Evolutionary conservation across 1,139 yeast species (phyloP), one percentile per base, ranked within the genome.

Genomic region (Pichia sp.): DNA sequence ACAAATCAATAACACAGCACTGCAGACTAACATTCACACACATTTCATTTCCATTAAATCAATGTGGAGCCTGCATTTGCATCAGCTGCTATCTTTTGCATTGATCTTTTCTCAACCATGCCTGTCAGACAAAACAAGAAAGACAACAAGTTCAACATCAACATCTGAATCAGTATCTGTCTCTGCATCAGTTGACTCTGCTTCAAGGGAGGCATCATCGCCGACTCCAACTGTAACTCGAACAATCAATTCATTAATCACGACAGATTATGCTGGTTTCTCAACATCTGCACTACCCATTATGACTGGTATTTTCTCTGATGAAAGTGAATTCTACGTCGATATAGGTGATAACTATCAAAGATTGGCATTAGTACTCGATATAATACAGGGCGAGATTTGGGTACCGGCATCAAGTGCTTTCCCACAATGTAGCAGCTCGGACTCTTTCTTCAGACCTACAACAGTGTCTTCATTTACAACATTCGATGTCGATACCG

Each of bases 331-430:
- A 5, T 63, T 54, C 43, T 67, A 64, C 40, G 47, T 64, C 0
- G 44, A 63, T 1, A 42, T 69, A 8, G 74, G 74, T 2, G 48
- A 51, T 0, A 66, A 67, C 0, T 47, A 45, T 1, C 72, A 69
- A 48, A 26, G 43, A 0, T 52, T 64, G 23, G 46, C 35, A 5
- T 46, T 71, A 7, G 51, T 70, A 25, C 45, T 72, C 4, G 77
- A 71, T 47, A 55, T 68, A 3, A 54, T 62, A 5, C 68, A 67
- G 36, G 73, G 71, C 1, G 63, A 61, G 36, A 39, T 64, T 1
- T 71, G 75, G 74, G 53, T 68, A 1, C 57, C 63, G 9, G 60
- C 61, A 14, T 51, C 53, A 3, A 47, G 42, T 2, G 42, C 43
- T 1, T 58, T 56, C 34, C 38, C 53, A 4, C 44, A 45, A 12